Conservation (phyloP, 2,329 filamentous ascomycete species). For the Leptographium radiaticola region DNA sequence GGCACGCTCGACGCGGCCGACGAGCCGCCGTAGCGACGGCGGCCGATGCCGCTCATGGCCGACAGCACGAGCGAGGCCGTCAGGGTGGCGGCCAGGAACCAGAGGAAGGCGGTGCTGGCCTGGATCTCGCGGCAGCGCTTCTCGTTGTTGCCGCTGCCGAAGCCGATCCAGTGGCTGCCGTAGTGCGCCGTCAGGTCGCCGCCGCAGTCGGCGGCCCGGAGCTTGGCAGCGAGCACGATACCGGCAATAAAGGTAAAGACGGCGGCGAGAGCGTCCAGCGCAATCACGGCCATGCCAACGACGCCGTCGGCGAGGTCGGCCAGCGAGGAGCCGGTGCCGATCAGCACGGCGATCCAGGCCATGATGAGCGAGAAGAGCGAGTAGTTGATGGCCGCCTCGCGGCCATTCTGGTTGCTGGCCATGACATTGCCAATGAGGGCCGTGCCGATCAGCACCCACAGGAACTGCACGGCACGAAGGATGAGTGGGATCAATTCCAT, state of each 20-base stretch:
- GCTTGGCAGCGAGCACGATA: slow-evolving; percentile 57
- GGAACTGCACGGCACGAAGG: slow-evolving; percentile 35
- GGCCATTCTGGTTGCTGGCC: slow-evolving; percentile 31
- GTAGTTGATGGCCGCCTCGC: slow-evolving; percentile 41
- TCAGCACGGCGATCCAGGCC: slow-evolving; percentile 51
- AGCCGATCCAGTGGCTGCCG: slow-evolving; percentile 39
- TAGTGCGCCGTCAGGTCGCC: slow-evolving; percentile 23
- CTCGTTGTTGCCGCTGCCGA: slow-evolving; percentile 42
- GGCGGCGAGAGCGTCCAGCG: slow-evolving; percentile 43
- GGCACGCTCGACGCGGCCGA: slow-evolving; percentile 31
- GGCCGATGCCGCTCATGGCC: slow-evolving; percentile 32
- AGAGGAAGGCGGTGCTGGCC: slow-evolving; percentile 62
- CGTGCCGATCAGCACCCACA: slow-evolving; percentile 39
- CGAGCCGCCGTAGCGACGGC: slow-evolving; percentile 27
- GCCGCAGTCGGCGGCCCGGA: slow-evolving; percentile 55
- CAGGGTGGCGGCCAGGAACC: slow-evolving; percentile 60
- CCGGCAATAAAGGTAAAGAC: slow-evolving; percentile 60
- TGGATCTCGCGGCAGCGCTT: slow-evolving; percentile 65
- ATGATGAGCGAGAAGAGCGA: slow-evolving; percentile 58
- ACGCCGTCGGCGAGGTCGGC: slow-evolving; percentile 25
- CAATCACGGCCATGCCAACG: slow-evolving; percentile 38
- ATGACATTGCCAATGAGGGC: slow-evolving; percentile 47
- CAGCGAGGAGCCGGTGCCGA: slow-evolving; percentile 44
- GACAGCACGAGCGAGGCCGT: slow-evolving; percentile 42
- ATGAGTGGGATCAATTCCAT: slow-evolving; percentile 30